phyloP scores from a whole-genome alignment of 2,329 filamentous ascomycete species.

The Xylariaceae sp. region DNA sequence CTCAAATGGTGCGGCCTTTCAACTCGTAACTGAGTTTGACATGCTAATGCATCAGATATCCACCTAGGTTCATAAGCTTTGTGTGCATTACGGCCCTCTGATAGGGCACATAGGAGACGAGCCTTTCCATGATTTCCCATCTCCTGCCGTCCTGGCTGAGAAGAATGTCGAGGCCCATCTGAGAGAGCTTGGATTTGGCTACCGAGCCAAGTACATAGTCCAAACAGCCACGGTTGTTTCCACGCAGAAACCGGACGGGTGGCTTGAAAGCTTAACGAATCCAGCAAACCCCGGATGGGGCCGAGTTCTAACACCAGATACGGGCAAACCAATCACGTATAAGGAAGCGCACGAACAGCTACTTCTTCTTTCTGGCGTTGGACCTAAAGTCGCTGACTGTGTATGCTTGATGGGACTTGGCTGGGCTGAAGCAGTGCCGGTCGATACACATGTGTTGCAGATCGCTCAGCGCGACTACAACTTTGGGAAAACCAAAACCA shows the following conservation, averaged over 20 bases:
- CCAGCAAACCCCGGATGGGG: constrained; percentile 60
- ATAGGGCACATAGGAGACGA: constrained; percentile 65
- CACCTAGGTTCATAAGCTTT: constrained; percentile 72
- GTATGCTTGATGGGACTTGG: constrained; percentile 94
- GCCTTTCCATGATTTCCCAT: constrained; percentile 81
- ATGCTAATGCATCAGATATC: constrained; percentile 1
- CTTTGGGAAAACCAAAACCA: constrained; percentile 76
- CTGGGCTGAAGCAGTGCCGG: constrained; percentile 91
- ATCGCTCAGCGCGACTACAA: constrained; percentile 95
- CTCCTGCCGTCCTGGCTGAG: constrained; percentile 65
- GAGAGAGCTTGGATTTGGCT: constrained; percentile 83
- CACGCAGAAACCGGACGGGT: constrained; percentile 59
- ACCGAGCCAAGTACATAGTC: constrained; percentile 87
- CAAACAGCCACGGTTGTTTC: constrained; percentile 74
- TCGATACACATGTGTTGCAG: constrained; percentile 98
- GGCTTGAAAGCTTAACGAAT: constrained; percentile 75
- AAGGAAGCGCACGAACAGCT: constrained; percentile 74
- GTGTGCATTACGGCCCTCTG: constrained; percentile 73
- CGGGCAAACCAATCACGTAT: constrained; percentile 57
- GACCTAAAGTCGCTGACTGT: constrained; percentile 95
- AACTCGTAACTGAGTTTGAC: neutral
- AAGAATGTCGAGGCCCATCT: constrained; percentile 74
- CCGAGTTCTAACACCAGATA: constrained; percentile 43
- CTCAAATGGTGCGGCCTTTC: constrained; percentile 66
- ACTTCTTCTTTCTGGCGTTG: constrained; percentile 76